Conservation (phyloP, 352 stramenopile genomes). For the Globisporangium apiculatum region DNA sequence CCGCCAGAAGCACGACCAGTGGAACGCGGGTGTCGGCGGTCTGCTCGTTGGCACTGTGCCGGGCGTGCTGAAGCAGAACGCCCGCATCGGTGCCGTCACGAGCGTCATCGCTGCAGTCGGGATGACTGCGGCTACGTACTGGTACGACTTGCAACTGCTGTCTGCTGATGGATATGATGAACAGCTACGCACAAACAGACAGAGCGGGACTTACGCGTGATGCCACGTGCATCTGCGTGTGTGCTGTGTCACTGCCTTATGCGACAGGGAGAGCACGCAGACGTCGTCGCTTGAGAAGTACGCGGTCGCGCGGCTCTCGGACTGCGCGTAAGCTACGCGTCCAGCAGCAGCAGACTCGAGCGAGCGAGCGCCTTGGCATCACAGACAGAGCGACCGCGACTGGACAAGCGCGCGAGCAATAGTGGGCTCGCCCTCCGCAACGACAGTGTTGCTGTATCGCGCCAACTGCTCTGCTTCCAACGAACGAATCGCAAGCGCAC, state of each 20-base stretch:
- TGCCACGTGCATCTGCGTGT: neutral
- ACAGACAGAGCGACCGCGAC: too few species aligned
- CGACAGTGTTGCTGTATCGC: too few species aligned
- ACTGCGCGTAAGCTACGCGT: conserved; percentile 31
- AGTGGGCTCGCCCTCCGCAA: too few species aligned
- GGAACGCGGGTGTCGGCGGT: conserved; percentile 66
- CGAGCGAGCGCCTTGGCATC: neutral
- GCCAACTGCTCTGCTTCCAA: neutral
- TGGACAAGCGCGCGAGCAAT: too few species aligned
- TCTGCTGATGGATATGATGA: neutral
- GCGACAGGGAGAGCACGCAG: conserved; percentile 34
- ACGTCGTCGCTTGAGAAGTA: conserved; percentile 65
- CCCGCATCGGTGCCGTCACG: conserved; percentile 44
- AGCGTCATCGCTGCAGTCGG: conserved; percentile 32
- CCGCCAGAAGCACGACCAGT: conserved; percentile 59
- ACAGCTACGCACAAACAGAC: neutral
- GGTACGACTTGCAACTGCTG: conserved; percentile 24
- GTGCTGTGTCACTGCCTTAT: conserved; percentile 1
- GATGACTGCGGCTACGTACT: conserved; percentile 60
- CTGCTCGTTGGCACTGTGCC: conserved; percentile 59
- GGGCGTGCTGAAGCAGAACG: conserved; percentile 71
- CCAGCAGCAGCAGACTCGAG: neutral
- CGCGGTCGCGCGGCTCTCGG: conserved; percentile 32
- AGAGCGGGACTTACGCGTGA: neutral
- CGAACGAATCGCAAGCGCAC: neutral